Evolutionary conservation across 768 basidiomycete species (phyloP).

Genomic region (Amyloporia xantha): DNA sequence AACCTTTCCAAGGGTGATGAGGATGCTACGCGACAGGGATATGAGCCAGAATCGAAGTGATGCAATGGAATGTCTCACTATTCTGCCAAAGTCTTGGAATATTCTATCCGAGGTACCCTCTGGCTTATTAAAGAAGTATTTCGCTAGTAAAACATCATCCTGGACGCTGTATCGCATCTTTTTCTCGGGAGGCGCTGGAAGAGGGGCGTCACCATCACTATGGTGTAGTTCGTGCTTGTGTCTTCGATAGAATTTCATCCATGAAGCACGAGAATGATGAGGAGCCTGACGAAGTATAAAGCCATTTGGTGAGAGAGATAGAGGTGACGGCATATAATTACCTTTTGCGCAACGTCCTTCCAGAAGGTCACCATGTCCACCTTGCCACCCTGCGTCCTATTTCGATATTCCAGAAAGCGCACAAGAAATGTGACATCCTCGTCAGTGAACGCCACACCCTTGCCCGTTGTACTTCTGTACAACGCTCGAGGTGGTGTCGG

Average conservation of each 20-base stretch:
- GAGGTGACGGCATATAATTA: constrained; percentile 15
- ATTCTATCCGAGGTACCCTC: constrained; percentile 81
- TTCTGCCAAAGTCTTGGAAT: constrained; percentile 72
- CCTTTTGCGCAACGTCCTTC: constrained; percentile 72
- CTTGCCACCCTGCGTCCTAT: constrained; percentile 40
- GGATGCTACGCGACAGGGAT: constrained; percentile 46
- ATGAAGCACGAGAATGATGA: constrained; percentile 86
- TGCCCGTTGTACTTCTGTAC: constrained; percentile 81
- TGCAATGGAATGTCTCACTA: constrained; percentile 36
- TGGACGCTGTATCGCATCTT: constrained; percentile 80
- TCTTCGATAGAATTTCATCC: constrained; percentile 91
- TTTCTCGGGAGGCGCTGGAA: constrained; percentile 76
- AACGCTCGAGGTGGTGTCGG: constrained; percentile 78
- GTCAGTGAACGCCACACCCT: constrained; percentile 83
- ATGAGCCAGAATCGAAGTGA: neutral
- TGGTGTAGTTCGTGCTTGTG: constrained; percentile 80
- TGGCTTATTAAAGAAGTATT: constrained; percentile 63
- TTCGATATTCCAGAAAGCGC: constrained; percentile 56
- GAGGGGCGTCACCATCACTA: constrained; percentile 57
- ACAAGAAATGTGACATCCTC: constrained; percentile 77
- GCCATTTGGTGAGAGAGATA: neutral
- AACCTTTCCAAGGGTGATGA: constrained; percentile 91
- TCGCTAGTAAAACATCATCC: constrained; percentile 76
- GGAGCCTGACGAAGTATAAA: constrained; percentile 47
- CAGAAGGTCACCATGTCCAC: constrained; percentile 74